Evolutionary conservation across 768 basidiomycete genomes (phyloP).

Genomic region (Suillus paluster): DNA sequence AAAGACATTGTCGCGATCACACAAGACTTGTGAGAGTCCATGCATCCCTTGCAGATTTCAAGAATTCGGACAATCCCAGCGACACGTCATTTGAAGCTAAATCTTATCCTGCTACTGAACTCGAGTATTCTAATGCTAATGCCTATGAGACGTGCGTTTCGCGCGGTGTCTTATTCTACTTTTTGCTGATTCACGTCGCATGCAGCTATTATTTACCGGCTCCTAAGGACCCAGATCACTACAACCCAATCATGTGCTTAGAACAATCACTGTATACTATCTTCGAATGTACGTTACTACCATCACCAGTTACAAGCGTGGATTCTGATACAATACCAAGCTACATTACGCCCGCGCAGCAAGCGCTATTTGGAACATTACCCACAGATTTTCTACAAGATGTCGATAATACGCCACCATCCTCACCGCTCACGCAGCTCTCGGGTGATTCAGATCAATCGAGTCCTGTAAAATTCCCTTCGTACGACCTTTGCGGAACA

Average conservation of each 20-base stretch:
- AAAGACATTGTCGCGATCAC: constrained; percentile 61
- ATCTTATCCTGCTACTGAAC: constrained; percentile 64
- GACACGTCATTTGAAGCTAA: constrained; percentile 70
- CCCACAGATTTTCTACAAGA: constrained; percentile 44
- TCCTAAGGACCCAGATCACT: constrained; percentile 86
- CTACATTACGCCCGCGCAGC: constrained; percentile 71
- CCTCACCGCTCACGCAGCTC: constrained; percentile 31
- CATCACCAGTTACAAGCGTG: neutral
- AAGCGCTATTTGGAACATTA: constrained; percentile 67
- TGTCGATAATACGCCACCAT: constrained; percentile 34
- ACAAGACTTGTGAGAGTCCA: constrained; percentile 64
- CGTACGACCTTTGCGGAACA: constrained; percentile 26
- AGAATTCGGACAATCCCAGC: constrained; percentile 61
- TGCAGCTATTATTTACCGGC: constrained; percentile 74
- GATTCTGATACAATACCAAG: constrained; percentile 40
- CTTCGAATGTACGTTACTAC: constrained; percentile 56
- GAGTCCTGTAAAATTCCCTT: constrained; percentile 36
- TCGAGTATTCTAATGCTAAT: constrained; percentile 78
- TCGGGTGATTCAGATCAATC: constrained; percentile 37
- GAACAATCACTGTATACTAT: constrained; percentile 75
- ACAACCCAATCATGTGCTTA: constrained; percentile 83
- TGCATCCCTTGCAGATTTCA: constrained; percentile 58
- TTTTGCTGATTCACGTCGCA: constrained; percentile 6
- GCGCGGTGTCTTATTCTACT: neutral
- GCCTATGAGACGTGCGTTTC: constrained; percentile 67